phyloP scores from a whole-genome alignment of 805 yeast species.

The Suhomyces xylopsoci region DNA sequence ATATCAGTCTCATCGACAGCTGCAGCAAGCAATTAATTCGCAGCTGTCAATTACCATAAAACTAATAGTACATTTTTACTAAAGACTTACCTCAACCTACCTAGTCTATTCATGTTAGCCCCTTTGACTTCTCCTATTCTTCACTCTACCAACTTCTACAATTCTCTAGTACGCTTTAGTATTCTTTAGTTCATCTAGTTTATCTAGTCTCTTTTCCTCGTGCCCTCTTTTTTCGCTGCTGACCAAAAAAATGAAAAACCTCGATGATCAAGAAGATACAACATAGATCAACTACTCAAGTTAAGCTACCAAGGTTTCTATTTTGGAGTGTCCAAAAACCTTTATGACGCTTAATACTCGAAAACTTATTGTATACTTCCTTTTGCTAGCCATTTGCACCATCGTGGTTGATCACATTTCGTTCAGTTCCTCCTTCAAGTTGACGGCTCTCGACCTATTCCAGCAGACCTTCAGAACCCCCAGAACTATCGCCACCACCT shows the following conservation, averaged over 20 bases:
- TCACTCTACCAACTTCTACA: too few species aligned
- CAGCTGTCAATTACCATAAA: too few species aligned
- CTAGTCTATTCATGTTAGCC: too few species aligned
- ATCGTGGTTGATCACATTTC: background rate
- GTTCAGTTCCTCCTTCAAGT: background rate
- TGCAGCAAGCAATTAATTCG: too few species aligned
- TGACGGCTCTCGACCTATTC: background rate
- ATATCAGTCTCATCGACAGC: too few species aligned
- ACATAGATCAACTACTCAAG: too few species aligned
- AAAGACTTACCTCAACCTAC: too few species aligned
- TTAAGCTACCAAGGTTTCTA: background rate
- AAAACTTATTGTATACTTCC: background rate
- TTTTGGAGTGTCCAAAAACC: background rate
- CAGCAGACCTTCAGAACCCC: background rate
- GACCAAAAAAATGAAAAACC: background rate
- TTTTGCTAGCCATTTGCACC: background rate
- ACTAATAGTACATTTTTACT: too few species aligned
- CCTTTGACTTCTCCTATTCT: too few species aligned
- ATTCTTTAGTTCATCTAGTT: too few species aligned
- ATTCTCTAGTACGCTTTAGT: too few species aligned
- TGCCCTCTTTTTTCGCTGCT: background rate
- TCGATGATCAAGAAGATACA: background rate
- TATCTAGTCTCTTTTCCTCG: too few species aligned
- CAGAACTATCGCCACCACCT: slow-evolving; percentile 1
- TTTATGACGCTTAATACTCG: background rate